phyloP scores from a whole-genome alignment of 1,139 yeast genomes.

The Hansenula sp. region DNA sequence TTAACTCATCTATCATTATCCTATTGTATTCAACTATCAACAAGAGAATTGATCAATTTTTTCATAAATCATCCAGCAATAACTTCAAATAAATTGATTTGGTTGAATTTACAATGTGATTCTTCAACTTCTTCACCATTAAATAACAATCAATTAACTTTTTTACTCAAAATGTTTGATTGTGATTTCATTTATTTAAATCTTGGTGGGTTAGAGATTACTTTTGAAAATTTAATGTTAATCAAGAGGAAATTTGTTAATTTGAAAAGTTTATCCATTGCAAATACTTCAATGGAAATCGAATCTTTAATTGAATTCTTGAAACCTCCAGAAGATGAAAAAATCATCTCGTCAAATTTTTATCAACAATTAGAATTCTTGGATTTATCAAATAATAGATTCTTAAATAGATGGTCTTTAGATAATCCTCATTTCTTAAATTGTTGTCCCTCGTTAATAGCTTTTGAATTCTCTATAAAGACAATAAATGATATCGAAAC shows the following conservation, averaged over 20 bases:
- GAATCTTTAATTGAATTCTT: constrained; percentile 48
- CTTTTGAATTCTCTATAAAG: constrained; percentile 36
- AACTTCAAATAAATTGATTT: constrained; percentile 44
- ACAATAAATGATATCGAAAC: constrained; percentile 46
- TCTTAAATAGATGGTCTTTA: constrained; percentile 47
- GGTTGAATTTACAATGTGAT: constrained; percentile 79
- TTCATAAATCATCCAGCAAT: constrained; percentile 73
- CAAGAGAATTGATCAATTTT: constrained; percentile 70
- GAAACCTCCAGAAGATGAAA: constrained; percentile 23
- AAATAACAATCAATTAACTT: constrained; percentile 54
- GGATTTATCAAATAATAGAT: constrained; percentile 49
- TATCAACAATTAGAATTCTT: constrained; percentile 37
- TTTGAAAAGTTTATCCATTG: constrained; percentile 60
- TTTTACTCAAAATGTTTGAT: constrained; percentile 43
- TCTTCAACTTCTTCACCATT: constrained; percentile 63
- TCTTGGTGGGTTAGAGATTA: constrained; percentile 74
- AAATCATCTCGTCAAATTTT: constrained; percentile 14
- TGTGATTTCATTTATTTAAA: constrained; percentile 48
- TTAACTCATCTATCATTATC: constrained; percentile 78
- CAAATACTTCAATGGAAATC: constrained; percentile 50
- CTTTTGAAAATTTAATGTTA: constrained; percentile 45
- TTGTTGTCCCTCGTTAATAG: constrained; percentile 34
- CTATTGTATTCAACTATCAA: constrained; percentile 72
- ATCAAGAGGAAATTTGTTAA: constrained; percentile 51
- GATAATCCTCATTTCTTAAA: constrained; percentile 45